These are phyloP conservation scores for Silybum marianum DNA, from an alignment of 129 eudicot species.

Conservation along the genomic window DNA sequence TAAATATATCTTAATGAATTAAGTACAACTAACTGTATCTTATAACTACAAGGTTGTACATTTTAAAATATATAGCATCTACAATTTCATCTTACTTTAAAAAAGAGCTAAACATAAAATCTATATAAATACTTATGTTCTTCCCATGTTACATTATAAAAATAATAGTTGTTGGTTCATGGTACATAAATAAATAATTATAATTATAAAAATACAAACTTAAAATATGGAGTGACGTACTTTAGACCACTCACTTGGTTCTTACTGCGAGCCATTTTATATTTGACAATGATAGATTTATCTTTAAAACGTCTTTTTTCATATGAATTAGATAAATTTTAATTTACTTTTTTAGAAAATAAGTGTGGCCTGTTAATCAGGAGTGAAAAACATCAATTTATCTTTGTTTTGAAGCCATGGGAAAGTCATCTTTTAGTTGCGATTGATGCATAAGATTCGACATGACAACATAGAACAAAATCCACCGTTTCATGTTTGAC, in stretches of 20 bases:
- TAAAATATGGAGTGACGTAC: slow-evolving; percentile 7
- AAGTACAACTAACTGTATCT: too few relatives aligned
- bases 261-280: background rate
- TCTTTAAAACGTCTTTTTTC: background rate
- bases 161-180: slow-evolving; percentile 38
- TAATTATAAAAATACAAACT: background rate
- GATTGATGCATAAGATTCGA: too few relatives aligned
- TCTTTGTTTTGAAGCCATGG: background rate
- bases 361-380: background rate
- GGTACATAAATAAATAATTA: slow-evolving; percentile 13
- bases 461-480: background rate
- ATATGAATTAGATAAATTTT: background rate
- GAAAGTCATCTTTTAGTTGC: background rate
- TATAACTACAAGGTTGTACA: background rate
- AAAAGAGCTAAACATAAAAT: too few relatives aligned
- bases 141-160: slow-evolving; percentile 20
- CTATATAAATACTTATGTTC: background rate
- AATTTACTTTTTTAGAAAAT: background rate
- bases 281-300: background rate
- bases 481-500: too few relatives aligned
- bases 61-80: background rate
- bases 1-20: too few relatives aligned
- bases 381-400: background rate
- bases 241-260: slow-evolving; percentile 16
- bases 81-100: background rate